phyloP scores from a whole-genome alignment of 768 basidiomycete species.

The Mrakia frigida region DNA sequence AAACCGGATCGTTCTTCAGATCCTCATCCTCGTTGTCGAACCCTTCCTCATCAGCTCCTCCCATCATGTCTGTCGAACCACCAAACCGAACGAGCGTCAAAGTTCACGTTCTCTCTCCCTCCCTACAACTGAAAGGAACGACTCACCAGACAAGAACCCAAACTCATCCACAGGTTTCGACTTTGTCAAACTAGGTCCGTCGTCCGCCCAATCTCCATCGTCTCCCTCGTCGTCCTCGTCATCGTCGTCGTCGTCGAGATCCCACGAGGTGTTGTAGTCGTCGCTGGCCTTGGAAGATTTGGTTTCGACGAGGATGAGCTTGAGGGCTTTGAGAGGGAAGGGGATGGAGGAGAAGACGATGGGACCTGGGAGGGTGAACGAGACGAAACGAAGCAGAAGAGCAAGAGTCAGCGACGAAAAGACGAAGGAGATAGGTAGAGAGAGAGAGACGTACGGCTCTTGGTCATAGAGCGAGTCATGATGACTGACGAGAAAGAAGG shows the following conservation, averaged over 20 bases:
- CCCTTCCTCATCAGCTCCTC: constrained; percentile 67
- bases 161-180: constrained; percentile 66
- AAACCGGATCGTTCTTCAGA: constrained; percentile 75
- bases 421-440: neutral
- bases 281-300: constrained; percentile 48
- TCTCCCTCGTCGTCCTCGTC: constrained; percentile 53
- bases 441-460: constrained; percentile 58
- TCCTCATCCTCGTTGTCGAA: constrained; percentile 81
- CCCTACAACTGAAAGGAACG: too few species aligned
- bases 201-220: constrained; percentile 84
- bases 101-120: too few species aligned
- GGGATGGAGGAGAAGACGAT: constrained; percentile 76
- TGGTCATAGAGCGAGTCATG: constrained; percentile 90
- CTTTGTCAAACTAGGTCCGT: constrained; percentile 55
- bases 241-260: constrained; percentile 56
- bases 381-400: too few species aligned
- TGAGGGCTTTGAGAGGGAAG: constrained; percentile 89
- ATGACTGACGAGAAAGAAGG: constrained; percentile 67
- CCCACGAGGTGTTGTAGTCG: constrained; percentile 51
- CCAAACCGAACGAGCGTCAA: neutral
- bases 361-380: constrained; percentile 46
- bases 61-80: constrained; percentile 58
- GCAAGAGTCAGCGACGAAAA: neutral
- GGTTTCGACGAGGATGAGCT: constrained; percentile 77
- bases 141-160: constrained; percentile 62